Base-by-base conservation (phyloP, 176 grass and related monocot species). In the Olyra latifolia region DNA sequence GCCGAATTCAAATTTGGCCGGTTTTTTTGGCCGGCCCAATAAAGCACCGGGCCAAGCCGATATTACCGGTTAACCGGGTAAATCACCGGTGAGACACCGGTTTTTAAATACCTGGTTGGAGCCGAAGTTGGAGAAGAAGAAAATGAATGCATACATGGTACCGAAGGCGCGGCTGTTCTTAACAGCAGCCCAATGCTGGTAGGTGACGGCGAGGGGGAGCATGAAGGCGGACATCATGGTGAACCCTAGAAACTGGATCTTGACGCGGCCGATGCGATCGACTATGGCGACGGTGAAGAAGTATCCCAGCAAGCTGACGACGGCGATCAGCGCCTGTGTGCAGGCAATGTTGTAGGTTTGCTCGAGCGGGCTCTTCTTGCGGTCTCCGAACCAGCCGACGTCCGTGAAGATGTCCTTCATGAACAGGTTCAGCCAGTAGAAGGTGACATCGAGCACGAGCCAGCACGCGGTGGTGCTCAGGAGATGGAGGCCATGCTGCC, bases 81-180 rank as follows among this genome's bases (percentile, higher is more conserved):
- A n/a, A n/a, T n/a, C n/a, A n/a, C n/a, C n/a, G n/a, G n/a, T n/a
- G n/a, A n/a, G n/a, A n/a, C n/a, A n/a, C n/a, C n/a, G n/a, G n/a
- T n/a, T n/a, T n/a, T n/a, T n/a, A n/a, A n/a, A n/a, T n/a, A n/a
- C n/a, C n/a, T n/a, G n/a, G n/a, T n/a, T n/a, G n/a, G n/a, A n/a
- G n/a, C n/a, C n/a, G n/a, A 88, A 91, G 52, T 91, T 91, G 56
- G 91, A 87, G 61, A 93, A 93, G 83, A 92, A 92, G 79, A 93
- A 89, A 32, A 71, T 93, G 66, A 89, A 74, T 1, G 56, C 83
- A 60, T 89, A 93, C 84, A 93, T 87, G 17, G 87, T 75, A 0
- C 89, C 52, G 71, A 89, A 89, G 48, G 87, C 90, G 24, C 54
- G 10, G 44, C 89, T 80, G 75, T 92, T 13, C 0, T 69, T 79